Conservation (phyloP, 352 stramenopile genomes). For the Pythium apleroticum region DNA sequence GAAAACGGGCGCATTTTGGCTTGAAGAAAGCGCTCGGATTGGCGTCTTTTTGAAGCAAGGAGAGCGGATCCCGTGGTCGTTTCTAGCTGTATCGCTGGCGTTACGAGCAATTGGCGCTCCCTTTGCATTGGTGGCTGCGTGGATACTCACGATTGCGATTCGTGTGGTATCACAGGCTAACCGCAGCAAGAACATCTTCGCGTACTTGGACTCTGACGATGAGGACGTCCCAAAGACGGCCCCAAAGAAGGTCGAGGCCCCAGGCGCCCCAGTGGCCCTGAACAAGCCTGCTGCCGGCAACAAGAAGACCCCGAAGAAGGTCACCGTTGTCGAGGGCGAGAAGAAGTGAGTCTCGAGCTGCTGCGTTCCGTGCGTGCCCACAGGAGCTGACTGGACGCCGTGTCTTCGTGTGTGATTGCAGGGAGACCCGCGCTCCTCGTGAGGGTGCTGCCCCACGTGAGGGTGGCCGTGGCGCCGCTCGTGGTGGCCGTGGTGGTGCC, state of each 20-base stretch:
- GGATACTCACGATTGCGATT: conserved; percentile 1
- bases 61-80: background rate
- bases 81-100: background rate
- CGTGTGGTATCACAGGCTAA: conserved; percentile 24
- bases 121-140: background rate
- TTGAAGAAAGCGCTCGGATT: background rate
- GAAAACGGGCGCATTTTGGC: conserved; percentile 1
- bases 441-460: conserved; percentile 47
- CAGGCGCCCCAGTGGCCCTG: conserved; percentile 58
- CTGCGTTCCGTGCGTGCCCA: background rate
- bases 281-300: conserved; percentile 86
- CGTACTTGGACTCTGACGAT: conserved; percentile 43
- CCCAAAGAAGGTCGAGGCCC: conserved; percentile 38
- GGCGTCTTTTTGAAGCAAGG: background rate
- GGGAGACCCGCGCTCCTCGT: conserved; percentile 37
- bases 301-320: conserved; percentile 79
- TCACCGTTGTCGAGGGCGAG: conserved; percentile 34
- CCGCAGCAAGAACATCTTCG: conserved; percentile 46
- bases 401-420: conserved; percentile 6
- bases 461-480: conserved; percentile 47
- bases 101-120: background rate
- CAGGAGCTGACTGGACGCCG: background rate
- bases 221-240: conserved; percentile 46
- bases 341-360: conserved; percentile 31
- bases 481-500: conserved; percentile 49